Base-by-base conservation (phyloP, 1,284 basidiomycete genomes). In the Macrocystidia cucumis region DNA sequence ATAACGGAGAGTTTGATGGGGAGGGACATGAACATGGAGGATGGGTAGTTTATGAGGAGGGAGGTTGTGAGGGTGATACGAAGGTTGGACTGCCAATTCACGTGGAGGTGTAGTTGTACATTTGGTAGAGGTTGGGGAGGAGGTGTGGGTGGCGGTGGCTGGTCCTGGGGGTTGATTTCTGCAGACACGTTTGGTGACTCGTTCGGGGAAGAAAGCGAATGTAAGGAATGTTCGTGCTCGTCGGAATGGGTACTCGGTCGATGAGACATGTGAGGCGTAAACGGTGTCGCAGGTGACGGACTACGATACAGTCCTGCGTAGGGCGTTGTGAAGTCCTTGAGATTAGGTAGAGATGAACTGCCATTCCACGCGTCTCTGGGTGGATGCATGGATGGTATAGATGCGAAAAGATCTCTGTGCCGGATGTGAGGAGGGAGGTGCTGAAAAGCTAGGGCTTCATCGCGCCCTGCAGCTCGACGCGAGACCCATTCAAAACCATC, bases 11-110 rank as follows among this genome's bases (percentile, higher is more conserved):
- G 77, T 51, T 88, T 86, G 53, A 98, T 86, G 2, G 96, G 96
- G 12, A 99, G 72, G 5, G 85, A 81, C 91, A 98, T 97, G 69
- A 99, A 98, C 50, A 85, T 77, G 0, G 84, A 78, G 0, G 88
- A 88, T 1, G 95, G 93, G 56, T 98, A 96, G 63, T 98, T 97
- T 57, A 99, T 92, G 44, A 92, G 76, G 12, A 98, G 72, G 7
- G 88, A 91, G 0, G 95, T 98, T n/a, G 82, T 78, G 43, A 99
- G 71, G 2, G 85, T 87, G 45, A 89, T 66, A 13, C 85, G 82
- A 2, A 89, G 63, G 55, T 89, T 77, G 9, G 86, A 85, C 38
- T 79, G 70, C 80, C 84, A 86, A 30, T 72, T 70, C 27, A 88
- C 63, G 51, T 79, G 76, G 4, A 89, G 60, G 50, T 89, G 85